Evolutionary conservation across 1,284 basidiomycete genomes (phyloP), one percentile per base, ranked within the genome.

Genomic region (Naganishia albida): DNA sequence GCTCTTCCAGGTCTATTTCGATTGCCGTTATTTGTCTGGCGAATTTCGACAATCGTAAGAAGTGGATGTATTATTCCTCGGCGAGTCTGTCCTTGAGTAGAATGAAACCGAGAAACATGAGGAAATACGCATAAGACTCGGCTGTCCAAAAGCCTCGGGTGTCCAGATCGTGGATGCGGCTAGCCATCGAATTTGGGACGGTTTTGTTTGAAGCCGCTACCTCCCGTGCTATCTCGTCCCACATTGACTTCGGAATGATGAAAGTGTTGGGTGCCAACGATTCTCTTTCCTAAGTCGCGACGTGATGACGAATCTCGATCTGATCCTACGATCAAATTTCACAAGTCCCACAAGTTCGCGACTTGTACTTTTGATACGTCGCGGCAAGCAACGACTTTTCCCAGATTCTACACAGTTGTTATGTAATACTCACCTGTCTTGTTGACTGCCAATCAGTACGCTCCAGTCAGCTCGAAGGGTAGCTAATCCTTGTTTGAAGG

Each of bases 221-320:
- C 53, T 54, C 53, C 34, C 53, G 20, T 4, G 53, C 20, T 39
- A 54, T 54, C 3, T 18, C 53, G 10, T 54, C 42, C 53, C 53
- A 42, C 2, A n/a, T n/a, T n/a, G n/a, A n/a, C n/a, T n/a, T n/a
- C n/a, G n/a, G n/a, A n/a, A n/a, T n/a, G n/a, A n/a, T n/a, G n/a
- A n/a, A n/a, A n/a, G n/a, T n/a, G n/a, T n/a, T n/a, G n/a, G n/a
- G n/a, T n/a, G n/a, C n/a, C n/a, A n/a, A n/a, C n/a, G n/a, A n/a
- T n/a, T n/a, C n/a, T n/a, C n/a, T n/a, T n/a, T n/a, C n/a, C n/a
- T n/a, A n/a, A n/a, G n/a, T 12, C 3, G 39, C 18, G 15, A 18
- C 42, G 23, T 20, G 39, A 26, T 54, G 20, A 7, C 53, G 20
- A 20, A 54, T 42, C 8, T 42, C 53, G 25, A 42, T 42, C 2